phyloP scores from a whole-genome alignment of 1,139 yeast species.

The Hyphopichia khmerensis region DNA sequence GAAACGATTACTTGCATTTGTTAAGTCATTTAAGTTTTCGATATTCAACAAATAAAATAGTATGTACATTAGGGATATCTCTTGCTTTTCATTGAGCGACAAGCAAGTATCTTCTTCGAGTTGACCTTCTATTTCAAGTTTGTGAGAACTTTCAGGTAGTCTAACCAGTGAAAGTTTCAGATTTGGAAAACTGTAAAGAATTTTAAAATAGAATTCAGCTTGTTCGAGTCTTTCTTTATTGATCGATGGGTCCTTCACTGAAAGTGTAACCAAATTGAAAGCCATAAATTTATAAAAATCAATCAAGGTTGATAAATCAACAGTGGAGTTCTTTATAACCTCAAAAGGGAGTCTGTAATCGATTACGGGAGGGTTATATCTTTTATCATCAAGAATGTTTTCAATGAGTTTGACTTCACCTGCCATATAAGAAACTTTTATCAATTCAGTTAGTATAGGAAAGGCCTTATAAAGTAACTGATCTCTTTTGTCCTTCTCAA shows the following conservation, averaged over 20 bases:
- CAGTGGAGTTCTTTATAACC: constrained; percentile 13
- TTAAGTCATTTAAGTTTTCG: constrained; percentile 19
- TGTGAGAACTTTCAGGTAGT: not conserved
- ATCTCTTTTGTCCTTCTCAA: constrained; percentile 5
- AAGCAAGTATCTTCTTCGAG: not conserved
- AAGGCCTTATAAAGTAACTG: constrained; percentile 10
- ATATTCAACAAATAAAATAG: constrained; percentile 26
- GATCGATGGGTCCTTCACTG: constrained; percentile 11
- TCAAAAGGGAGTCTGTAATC: constrained; percentile 23
- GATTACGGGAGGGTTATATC: constrained; percentile 5
- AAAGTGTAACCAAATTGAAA: constrained; percentile 24
- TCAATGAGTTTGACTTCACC: constrained; percentile 22
- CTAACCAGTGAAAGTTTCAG: constrained; percentile 8
- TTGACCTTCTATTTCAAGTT: not conserved
- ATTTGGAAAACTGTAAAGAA: constrained; percentile 26
- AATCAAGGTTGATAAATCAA: constrained; percentile 20
- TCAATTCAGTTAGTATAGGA: constrained; percentile 19
- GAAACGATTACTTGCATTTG: constrained; percentile 17
- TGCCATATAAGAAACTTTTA: constrained; percentile 20
- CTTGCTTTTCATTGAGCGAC: constrained; percentile 27
- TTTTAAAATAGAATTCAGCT: constrained; percentile 29
- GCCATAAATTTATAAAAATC: constrained; percentile 32
- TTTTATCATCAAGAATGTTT: constrained; percentile 12
- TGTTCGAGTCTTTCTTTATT: constrained; percentile 10
- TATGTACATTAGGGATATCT: constrained; percentile 31